These are phyloP conservation scores for Breviolum minutum DNA, from an alignment of 73 alveolate genomes.

Conservation along the genomic window DNA sequence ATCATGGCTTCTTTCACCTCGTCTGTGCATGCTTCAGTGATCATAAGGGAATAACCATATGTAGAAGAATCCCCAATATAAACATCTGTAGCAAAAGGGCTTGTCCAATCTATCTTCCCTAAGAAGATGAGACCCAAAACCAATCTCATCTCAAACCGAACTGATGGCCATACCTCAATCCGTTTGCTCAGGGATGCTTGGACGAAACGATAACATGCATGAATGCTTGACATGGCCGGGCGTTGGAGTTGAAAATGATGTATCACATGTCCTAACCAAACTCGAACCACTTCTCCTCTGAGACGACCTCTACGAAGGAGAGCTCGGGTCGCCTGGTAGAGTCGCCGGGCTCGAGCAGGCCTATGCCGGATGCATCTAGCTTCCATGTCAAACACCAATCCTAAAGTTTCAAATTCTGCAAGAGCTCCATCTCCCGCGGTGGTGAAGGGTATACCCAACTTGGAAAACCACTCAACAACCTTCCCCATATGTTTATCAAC, in stretches of 20 bases:
- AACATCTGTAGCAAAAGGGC: background rate
- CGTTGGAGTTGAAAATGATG: background rate
- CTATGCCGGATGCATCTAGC: background rate
- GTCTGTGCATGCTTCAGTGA: background rate
- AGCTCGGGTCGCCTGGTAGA: conserved; percentile 8
- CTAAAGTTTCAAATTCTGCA: background rate
- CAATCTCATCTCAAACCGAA: background rate
- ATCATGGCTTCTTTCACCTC: background rate
- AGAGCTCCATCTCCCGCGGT: background rate
- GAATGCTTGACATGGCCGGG: background rate
- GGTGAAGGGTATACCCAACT: conserved; percentile 19
- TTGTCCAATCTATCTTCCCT: background rate
- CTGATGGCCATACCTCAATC: conserved; percentile 1
- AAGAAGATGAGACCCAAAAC: conserved; percentile 20
- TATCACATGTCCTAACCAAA: conserved; percentile 7
- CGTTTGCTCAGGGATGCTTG: background rate
- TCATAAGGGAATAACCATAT: conserved; percentile 3
- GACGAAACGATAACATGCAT: background rate
- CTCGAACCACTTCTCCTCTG: background rate
- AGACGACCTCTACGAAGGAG: conserved; percentile 12
- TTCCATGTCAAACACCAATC: background rate
- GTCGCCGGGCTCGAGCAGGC: background rate
- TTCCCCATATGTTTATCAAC: background rate
- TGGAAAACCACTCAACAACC: background rate
- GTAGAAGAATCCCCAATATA: conserved; percentile 22